Evolutionary conservation across 352 stramenopile genomes (phyloP).

Genomic region (Thraustochytrium sp.): DNA sequence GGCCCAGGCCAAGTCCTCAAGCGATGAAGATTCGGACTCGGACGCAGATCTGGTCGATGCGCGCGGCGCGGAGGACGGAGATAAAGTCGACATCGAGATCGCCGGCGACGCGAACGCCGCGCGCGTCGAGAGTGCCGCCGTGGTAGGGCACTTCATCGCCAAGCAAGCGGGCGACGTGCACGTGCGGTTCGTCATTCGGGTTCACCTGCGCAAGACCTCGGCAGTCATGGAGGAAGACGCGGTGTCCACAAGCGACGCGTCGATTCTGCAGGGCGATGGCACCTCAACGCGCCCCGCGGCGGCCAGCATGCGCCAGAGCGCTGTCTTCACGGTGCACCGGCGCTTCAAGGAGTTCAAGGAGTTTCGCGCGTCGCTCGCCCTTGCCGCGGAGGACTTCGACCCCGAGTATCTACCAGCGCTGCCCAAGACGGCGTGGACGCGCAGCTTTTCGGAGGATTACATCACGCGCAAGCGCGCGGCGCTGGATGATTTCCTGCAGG

Average conservation of each 20-base stretch:
- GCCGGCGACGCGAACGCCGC: neutral
- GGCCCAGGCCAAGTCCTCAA: no score
- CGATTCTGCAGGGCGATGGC: neutral
- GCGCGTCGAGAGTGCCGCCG: neutral
- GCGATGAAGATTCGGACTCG: neutral
- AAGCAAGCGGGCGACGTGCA: slow-evolving; percentile 7
- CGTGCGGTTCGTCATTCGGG: slow-evolving; percentile 25
- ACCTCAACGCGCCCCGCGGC: neutral
- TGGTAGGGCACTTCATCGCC: slow-evolving; percentile 18
- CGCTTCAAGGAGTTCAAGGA: slow-evolving; percentile 24
- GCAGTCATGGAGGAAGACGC: no score
- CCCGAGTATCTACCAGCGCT: neutral
- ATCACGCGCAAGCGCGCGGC: neutral
- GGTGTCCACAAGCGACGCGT: slow-evolving; percentile 8
- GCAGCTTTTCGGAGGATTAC: slow-evolving; percentile 19
- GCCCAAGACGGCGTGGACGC: slow-evolving; percentile 25
- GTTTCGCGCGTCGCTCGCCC: neutral
- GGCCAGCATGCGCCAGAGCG: neutral
- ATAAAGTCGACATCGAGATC: neutral
- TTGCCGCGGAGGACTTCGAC: neutral
- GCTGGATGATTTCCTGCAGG: slow-evolving; percentile 10
- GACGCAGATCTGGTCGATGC: neutral
- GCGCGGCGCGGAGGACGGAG: neutral
- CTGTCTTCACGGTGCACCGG: neutral
- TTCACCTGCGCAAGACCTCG: slow-evolving; percentile 4